Evolutionary conservation across 108 stramenopile species (phyloP).

Genomic region (Licmophora abbreviata): DNA sequence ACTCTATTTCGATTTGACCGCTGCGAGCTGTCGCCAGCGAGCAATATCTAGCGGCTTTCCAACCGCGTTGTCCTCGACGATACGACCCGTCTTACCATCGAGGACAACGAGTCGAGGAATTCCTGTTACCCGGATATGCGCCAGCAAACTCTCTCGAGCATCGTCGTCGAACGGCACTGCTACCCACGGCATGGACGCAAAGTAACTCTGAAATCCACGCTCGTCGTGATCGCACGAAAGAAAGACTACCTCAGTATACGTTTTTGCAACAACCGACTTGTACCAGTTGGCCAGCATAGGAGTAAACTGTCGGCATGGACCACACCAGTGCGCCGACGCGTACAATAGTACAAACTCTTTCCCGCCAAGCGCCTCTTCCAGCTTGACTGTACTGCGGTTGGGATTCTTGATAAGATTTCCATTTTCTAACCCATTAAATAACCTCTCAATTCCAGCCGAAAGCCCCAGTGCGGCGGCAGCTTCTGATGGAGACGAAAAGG

Average conservation of each 20-base stretch:
- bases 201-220: conserved; percentile 63
- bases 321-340: conserved; percentile 69
- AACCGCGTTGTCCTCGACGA: conserved; percentile 65
- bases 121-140: conserved; percentile 45
- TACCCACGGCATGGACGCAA: conserved; percentile 71
- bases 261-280: conserved; percentile 16
- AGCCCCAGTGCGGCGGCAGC: conserved; percentile 27
- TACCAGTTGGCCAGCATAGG: conserved; percentile 81
- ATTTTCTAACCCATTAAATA: conserved; percentile 40
- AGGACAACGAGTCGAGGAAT: conserved; percentile 73
- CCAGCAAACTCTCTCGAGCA: conserved; percentile 48
- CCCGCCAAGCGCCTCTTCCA: conserved; percentile 51
- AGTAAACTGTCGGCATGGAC: conserved; percentile 84
- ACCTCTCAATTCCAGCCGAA: conserved; percentile 30
- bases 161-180: conserved; percentile 74
- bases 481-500: conserved; percentile 60
- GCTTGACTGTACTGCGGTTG: conserved; percentile 21
- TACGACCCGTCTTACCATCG: conserved; percentile 62
- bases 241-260: conserved; percentile 78
- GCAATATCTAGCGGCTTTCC: conserved; percentile 61
- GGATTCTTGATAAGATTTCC: conserved; percentile 39
- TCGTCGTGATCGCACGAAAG: conserved; percentile 71
- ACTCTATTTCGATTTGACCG: not conserved
- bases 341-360: conserved; percentile 73
- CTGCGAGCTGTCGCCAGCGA: conserved; percentile 19